Evolutionary conservation across 2,329 filamentous ascomycete genomes (phyloP).

Genomic region (Hypoxylon sp.): DNA sequence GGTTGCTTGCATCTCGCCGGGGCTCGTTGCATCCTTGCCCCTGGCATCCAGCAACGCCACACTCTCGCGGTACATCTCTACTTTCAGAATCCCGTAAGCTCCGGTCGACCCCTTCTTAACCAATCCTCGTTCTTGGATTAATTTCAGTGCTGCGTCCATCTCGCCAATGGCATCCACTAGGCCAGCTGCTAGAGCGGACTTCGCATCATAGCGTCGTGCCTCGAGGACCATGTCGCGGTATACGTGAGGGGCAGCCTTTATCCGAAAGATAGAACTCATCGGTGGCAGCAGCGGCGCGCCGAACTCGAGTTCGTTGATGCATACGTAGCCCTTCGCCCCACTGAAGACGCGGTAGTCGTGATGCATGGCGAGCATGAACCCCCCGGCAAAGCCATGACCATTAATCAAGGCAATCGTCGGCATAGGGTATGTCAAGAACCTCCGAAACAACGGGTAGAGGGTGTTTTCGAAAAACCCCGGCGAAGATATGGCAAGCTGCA

Average conservation of each 20-base stretch:
- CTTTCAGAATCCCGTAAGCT: constrained; percentile 79
- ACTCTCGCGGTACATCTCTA: constrained; percentile 80
- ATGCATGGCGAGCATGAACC: constrained; percentile 85
- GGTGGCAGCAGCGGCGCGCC: constrained; percentile 80
- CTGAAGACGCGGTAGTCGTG: constrained; percentile 86
- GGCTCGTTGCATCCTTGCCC: constrained; percentile 30
- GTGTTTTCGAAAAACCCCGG: constrained; percentile 72
- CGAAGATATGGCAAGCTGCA: constrained; percentile 73
- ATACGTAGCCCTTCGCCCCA: constrained; percentile 77
- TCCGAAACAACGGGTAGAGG: constrained; percentile 75
- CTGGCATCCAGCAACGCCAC: constrained; percentile 68
- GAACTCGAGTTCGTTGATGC: constrained; percentile 86
- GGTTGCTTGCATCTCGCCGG: constrained; percentile 60
- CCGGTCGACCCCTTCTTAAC: constrained; percentile 73
- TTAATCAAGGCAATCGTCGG: constrained; percentile 85
- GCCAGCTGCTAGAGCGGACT: constrained; percentile 74
- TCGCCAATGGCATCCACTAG: constrained; percentile 74
- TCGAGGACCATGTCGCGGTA: constrained; percentile 81
- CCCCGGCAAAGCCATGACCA: constrained; percentile 85
- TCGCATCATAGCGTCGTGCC: constrained; percentile 75
- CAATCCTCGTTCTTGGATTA: constrained; percentile 73
- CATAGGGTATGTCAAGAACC: constrained; percentile 82
- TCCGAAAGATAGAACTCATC: constrained; percentile 81
- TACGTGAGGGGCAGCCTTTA: constrained; percentile 71
- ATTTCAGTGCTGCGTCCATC: constrained; percentile 71